Conservation (phyloP, 257 asterid genomes). For the Eucommia ulmoides region DNA sequence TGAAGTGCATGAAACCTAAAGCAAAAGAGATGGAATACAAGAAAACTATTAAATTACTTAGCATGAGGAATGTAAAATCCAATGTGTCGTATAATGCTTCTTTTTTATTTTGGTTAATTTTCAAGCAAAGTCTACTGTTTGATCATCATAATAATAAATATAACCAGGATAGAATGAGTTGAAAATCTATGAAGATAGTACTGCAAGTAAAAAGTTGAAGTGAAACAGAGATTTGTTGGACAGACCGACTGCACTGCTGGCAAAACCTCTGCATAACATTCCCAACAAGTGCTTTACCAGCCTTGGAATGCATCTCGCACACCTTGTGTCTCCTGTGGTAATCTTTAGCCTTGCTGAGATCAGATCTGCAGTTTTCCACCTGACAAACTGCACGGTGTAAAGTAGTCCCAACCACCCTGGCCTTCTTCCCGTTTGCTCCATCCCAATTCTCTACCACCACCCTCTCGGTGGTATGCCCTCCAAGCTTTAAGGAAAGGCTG, state of each 20-base stretch:
- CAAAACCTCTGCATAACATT: slow-evolving; percentile 76
- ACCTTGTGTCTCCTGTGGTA: slow-evolving; percentile 78
- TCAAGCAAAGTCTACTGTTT: neutral
- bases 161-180: neutral
- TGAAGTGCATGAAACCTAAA: slow-evolving; percentile 72
- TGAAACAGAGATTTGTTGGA: neutral
- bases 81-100: too few relatives aligned
- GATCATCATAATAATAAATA: neutral
- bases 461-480: slow-evolving; percentile 15
- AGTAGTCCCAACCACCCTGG: slow-evolving; percentile 29
- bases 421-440: slow-evolving; percentile 45
- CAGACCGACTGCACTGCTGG: slow-evolving; percentile 85
- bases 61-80: too few relatives aligned
- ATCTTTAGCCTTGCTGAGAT: slow-evolving; percentile 62
- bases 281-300: slow-evolving; percentile 48
- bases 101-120: too few relatives aligned
- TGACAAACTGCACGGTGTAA: slow-evolving; percentile 51
- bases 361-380: slow-evolving; percentile 62
- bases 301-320: slow-evolving; percentile 70
- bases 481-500: slow-evolving; percentile 42
- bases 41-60: too few relatives aligned
- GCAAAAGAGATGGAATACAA: too few relatives aligned
- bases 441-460: slow-evolving; percentile 17
- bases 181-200: neutral
- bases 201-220: neutral